These are phyloP conservation scores for Yamadazyma aaseri DNA, from an alignment of 1,139 yeast species.

Conservation along the genomic window DNA sequence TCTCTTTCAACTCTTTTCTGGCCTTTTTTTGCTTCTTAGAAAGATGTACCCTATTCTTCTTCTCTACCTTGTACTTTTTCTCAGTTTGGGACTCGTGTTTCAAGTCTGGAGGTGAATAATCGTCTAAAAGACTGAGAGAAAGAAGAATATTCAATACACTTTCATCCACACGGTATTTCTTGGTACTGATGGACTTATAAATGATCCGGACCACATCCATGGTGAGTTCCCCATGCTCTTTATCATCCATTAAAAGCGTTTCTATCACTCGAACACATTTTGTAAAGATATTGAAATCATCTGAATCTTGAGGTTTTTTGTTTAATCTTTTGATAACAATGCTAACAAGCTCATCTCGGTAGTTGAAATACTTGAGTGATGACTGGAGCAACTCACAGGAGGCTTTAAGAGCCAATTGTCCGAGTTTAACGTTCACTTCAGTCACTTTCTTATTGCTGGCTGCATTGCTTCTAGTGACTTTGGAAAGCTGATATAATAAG, in stretches of 20 bases:
- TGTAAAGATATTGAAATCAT: slow-evolving; percentile 51
- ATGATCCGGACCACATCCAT: slow-evolving; percentile 68
- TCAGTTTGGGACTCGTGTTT: slow-evolving; percentile 34
- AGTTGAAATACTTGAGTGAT: slow-evolving; percentile 77
- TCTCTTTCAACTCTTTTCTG: slow-evolving; percentile 79
- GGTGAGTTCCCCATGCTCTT: slow-evolving; percentile 76
- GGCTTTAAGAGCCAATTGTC: slow-evolving; percentile 65
- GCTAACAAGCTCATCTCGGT: slow-evolving; percentile 66
- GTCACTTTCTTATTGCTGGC: slow-evolving; percentile 38
- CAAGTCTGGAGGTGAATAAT: slow-evolving; percentile 62
- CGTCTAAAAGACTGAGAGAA: slow-evolving; percentile 72
- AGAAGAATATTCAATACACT: slow-evolving; percentile 73
- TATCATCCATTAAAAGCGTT: slow-evolving; percentile 63
- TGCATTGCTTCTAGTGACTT: slow-evolving; percentile 40
- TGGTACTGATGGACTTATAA: slow-evolving; percentile 67
- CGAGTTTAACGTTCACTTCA: slow-evolving; percentile 44
- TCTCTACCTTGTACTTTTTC: slow-evolving; percentile 53
- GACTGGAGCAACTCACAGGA: slow-evolving; percentile 71
- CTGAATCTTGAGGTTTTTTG: slow-evolving; percentile 45
- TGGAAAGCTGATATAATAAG: slow-evolving; percentile 44
- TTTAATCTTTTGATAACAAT: slow-evolving; percentile 67
- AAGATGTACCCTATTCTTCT: slow-evolving; percentile 85
- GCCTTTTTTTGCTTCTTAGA: slow-evolving; percentile 86
- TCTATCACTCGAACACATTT: slow-evolving; percentile 68
- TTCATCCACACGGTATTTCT: slow-evolving; percentile 81